These are phyloP conservation scores for Kondoa malvinella DNA, from an alignment of 768 basidiomycete genomes.

Conservation along the genomic window DNA sequence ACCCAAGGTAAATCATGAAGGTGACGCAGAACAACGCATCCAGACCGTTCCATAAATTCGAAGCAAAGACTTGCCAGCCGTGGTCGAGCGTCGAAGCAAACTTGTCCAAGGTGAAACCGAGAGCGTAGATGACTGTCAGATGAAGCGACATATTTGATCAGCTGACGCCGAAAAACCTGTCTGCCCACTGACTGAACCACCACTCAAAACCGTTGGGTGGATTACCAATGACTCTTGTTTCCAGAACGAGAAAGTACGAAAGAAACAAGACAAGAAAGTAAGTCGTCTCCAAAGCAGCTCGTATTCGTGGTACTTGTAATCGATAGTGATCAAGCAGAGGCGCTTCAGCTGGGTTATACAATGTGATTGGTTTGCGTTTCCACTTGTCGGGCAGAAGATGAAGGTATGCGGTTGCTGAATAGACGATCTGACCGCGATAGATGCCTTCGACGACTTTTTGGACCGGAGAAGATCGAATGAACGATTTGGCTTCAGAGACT, in stretches of 20 bases:
- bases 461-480: constrained; percentile 63
- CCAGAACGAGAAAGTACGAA: constrained; percentile 20
- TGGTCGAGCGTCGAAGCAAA: constrained; percentile 7
- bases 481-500: constrained; percentile 62
- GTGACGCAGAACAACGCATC: constrained; percentile 6
- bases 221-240: not conserved
- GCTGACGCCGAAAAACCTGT: not conserved
- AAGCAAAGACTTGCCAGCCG: constrained; percentile 8
- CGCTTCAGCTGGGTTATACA: constrained; percentile 41
- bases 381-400: constrained; percentile 82
- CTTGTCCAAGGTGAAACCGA: constrained; percentile 14
- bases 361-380: constrained; percentile 45
- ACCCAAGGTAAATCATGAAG: constrained; percentile 1
- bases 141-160: not conserved
- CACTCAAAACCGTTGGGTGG: not conserved
- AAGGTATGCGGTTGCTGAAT: constrained; percentile 24
- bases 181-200: constrained; percentile 2
- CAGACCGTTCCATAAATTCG: constrained; percentile 13
- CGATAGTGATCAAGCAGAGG: constrained; percentile 29
- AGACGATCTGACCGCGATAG: constrained; percentile 43
- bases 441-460: constrained; percentile 80
- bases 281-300: constrained; percentile 22
- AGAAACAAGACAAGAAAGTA: constrained; percentile 12
- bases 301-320: constrained; percentile 23
- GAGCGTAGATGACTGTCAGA: constrained; percentile 14